Base-by-base conservation (phyloP, 345 rosid genomes). In the Kernera saxatilis region DNA sequence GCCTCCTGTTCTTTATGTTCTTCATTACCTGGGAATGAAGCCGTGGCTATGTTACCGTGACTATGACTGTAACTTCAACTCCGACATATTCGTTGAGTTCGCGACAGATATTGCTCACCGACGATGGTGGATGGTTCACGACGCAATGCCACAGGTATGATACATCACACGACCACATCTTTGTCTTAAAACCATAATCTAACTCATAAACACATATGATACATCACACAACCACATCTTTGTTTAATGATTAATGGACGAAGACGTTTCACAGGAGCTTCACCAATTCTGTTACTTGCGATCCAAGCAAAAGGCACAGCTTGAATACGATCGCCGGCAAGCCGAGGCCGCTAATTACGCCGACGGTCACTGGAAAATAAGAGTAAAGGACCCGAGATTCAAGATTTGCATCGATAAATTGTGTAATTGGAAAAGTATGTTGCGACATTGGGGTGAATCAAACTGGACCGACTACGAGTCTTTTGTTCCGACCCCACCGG, bases 41-140 rank as follows among this genome's bases (percentile, higher is more conserved):
- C 99, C 97, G 4, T 94, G 99, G 97, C 49, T 91, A 43, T 94
- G 96, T 72, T 91, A 77, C 82, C 81, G 92, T 17, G 96, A 94
- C 85, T 94, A 89, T 18, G 99, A 94, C 73, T 94, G 99, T 77
- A 91, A 94, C 77, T 94, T 90, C 86, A 91, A 94, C 37, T 83
- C 80, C n/a, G 96, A 88, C 58, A 89, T 89, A 70, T 71, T 89
- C 41, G 86, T 83, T 68, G 99, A 94, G 84, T 94, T 91, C 45
- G 99, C 97, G 0, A 86, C 95, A 3, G 96, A 94, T 71, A 87
- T 81, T 5, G 97, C 99, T 50, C 99, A 91, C 73, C 77, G 56
- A 17, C 77, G 75, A 50, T 94, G 99, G 99, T 91, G 97, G 99
- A 89, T 73, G 70, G 96, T 91, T 66, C 99, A 91, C 21, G 97